A percentile compares a stretch with the other conserved stretches of the same genome.
Evolutionary conservation across 1,284 basidiomycete genomes (phyloP).

Genomic region (Melanopsichium pennsylvanicum): DNA sequence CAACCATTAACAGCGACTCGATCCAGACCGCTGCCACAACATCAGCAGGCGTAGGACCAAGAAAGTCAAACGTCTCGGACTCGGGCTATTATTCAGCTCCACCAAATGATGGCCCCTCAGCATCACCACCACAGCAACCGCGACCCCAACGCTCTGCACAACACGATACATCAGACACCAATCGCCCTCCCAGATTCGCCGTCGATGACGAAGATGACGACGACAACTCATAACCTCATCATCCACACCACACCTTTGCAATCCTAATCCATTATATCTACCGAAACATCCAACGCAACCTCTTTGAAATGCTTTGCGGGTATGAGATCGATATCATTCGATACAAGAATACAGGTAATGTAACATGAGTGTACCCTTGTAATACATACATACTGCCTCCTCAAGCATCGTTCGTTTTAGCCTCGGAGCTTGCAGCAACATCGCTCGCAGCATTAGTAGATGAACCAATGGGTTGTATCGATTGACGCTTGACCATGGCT

Average conservation of each 20-base stretch:
- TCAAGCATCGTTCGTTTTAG: conserved; percentile 1
- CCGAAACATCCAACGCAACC: no score
- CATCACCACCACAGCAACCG: conserved; percentile 1
- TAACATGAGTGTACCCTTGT: background rate
- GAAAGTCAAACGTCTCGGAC: conserved; percentile 35
- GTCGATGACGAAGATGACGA: conserved; percentile 31
- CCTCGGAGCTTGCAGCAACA: background rate
- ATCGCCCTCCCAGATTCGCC: conserved; percentile 30
- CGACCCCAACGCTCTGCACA: background rate
- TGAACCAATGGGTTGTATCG: conserved; percentile 18
- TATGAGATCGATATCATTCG: conserved; percentile 20
- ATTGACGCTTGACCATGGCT: conserved; percentile 46
- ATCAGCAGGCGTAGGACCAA: background rate
- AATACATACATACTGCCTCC: background rate
- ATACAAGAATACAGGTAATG: background rate
- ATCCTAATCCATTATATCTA: background rate
- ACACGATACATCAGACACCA: conserved; percentile 5
- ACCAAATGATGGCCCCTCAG: background rate
- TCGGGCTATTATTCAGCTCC: conserved; percentile 32
- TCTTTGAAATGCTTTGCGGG: conserved; percentile 3
- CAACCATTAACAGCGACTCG: background rate
- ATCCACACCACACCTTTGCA: background rate
- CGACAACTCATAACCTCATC: no score
- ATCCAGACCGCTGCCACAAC: no score
- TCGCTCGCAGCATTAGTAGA: background rate